Conservation (phyloP, 2,329 filamentous ascomycete species). For the Colletotrichum nymphaeae region DNA sequence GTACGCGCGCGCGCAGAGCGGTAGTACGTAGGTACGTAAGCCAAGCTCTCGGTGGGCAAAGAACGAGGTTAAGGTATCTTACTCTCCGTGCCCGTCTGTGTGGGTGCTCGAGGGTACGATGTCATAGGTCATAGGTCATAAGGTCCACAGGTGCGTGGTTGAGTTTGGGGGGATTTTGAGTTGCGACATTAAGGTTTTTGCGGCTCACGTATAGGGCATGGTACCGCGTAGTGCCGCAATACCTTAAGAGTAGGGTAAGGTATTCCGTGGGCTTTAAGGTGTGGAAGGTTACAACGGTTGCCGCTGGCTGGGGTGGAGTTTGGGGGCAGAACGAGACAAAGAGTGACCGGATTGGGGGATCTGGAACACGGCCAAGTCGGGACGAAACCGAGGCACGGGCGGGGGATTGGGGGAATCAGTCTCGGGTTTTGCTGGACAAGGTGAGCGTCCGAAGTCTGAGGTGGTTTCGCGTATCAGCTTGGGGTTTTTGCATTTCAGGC, state of each 20-base stretch:
- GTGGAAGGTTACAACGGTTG: background rate
- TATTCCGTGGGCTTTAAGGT: no score
- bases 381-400: background rate
- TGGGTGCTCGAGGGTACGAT: background rate
- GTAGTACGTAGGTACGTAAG: background rate
- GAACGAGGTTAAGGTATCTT: no score
- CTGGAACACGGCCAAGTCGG: background rate
- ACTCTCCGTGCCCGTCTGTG: background rate
- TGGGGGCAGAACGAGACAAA: background rate
- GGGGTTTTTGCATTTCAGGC: background rate
- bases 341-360: background rate
- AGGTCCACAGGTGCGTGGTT: background rate
- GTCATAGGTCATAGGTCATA: no score
- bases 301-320: background rate
- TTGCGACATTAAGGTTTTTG: constrained; percentile 2
- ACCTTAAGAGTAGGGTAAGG: no score
- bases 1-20: background rate
- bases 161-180: background rate
- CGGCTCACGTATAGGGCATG: background rate
- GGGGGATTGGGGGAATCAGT: background rate
- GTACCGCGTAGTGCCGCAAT: no score
- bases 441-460: background rate
- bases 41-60: background rate
- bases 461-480: background rate
- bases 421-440: background rate